Base-by-base conservation (phyloP, 2,329 filamentous ascomycete species). In the Ampelomyces quisqualis region DNA sequence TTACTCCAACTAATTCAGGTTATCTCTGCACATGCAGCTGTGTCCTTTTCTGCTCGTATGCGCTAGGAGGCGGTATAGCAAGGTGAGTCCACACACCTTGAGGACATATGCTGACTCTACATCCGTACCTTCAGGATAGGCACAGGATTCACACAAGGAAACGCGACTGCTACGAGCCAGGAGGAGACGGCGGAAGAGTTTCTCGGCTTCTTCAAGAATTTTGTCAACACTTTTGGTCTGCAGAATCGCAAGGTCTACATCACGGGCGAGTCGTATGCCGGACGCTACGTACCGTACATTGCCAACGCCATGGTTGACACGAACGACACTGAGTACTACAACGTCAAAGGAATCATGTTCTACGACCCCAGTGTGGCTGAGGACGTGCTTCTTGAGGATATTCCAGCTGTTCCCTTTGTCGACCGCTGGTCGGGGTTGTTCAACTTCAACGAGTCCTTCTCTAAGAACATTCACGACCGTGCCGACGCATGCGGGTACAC, bases 181-280 rank as follows among this genome's bases (percentile, higher is more conserved):
- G 77, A 80, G 20, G 85, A 89, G 50, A 75, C 85, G 1, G 84
- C 85, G 0, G 67, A 71, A n/a, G 79, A 90, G 52, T 89, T 91
- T 62, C 73, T 85, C 11, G 84, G 84, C 34, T 93, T 89, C 70
- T 90, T 82, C 76, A 83, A 84, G 70, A 88, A 88, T 69, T 90
- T 89, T 54, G 70, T 88, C 43, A 74, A 86, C 22, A 82, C 81
- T 0, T 90, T 90, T 52, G 73, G 69, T 9, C 70, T 89, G 63
- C 75, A 86, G 14, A 77, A 77, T 9, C 80, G 78, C 55, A 86
- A 85, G 49, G 77, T 89, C 7, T 91, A 85, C 64, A 78, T 93
- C 42, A 77, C 85, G 0, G 88, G 86, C 5, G 86, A 88, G 64
- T 84, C 78, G 0, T 89, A 86, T 53, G 85, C 79, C 0, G 85